Evolutionary conservation across 2,329 filamentous ascomycete species (phyloP).

Genomic region (Phaeoacremonium minimum): DNA sequence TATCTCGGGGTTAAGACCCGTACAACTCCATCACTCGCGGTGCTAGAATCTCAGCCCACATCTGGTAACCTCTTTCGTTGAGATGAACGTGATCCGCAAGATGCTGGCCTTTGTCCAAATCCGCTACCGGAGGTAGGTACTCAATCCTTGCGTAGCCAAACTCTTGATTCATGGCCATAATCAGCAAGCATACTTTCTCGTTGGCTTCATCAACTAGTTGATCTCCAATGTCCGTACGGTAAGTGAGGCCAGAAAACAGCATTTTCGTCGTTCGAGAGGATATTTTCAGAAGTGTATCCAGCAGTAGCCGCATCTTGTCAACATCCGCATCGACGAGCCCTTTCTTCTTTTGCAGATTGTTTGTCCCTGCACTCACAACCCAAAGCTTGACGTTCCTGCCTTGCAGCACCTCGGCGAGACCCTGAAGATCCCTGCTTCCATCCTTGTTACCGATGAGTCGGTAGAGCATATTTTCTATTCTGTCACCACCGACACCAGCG

Average conservation of each 20-base stretch:
- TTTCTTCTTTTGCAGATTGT: slow-evolving; percentile 12
- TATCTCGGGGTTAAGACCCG: too few species aligned
- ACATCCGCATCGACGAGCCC: slow-evolving; percentile 9
- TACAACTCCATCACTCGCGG: too few species aligned
- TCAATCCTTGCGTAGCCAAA: too few species aligned
- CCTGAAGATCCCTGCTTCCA: not conserved
- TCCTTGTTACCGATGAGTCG: slow-evolving; percentile 9
- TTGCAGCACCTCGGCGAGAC: not conserved
- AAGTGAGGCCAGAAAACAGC: slow-evolving; percentile 14
- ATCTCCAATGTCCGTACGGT: slow-evolving; percentile 12
- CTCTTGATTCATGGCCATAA: too few species aligned
- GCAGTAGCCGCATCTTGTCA: not conserved
- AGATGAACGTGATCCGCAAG: too few species aligned
- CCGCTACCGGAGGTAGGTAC: too few species aligned
- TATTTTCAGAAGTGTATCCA: not conserved
- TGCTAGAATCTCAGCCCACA: too few species aligned
- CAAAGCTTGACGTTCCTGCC: slow-evolving; percentile 9
- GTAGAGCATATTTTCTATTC: slow-evolving; percentile 15
- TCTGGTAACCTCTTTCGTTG: too few species aligned
- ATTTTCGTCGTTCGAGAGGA: slow-evolving; percentile 6
- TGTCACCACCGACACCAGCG: slow-evolving; percentile 17
- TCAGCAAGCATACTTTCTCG: too few species aligned
- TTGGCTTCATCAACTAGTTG: slow-evolving; percentile 12
- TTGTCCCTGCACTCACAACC: slow-evolving; percentile 14
- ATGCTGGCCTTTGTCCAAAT: too few species aligned